Base-by-base conservation (phyloP, 805 yeast species). In the Starmerella floricola region DNA sequence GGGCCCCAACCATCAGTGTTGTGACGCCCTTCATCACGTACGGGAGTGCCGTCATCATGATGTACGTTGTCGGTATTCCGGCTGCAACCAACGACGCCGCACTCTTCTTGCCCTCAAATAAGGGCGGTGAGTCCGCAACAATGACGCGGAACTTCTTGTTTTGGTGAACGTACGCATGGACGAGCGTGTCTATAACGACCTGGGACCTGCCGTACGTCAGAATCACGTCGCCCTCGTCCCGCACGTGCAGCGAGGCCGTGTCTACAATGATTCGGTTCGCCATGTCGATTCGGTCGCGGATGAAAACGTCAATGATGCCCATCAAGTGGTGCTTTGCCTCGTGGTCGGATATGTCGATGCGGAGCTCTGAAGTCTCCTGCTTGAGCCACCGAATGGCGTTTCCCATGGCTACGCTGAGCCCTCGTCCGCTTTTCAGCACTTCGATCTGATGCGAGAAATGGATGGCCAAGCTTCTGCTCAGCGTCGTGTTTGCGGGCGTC, bases 371-470 rank as follows among this genome's bases (percentile, higher is more conserved):
- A 42, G 91, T 88, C 59, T 83, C 88, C 65, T 88, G 97, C 57
- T 91, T 91, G 49, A 91, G 70, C 95, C 96, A 87, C 55, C 98
- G 75, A 51, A 91, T 91, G 2, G 96, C 88, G 64, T 87, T 91
- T 41, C 98, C 98, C 98, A 91, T 91, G 1, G 95, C 74, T 2
- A 87, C 82, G 42, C 91, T 77, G 37, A 91, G 68, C 1, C 97
- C 96, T 49, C 98, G 74, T 3, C 95, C 87, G 8, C 84, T 76
- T 55, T 84, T 88, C 53, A 91, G 67, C 52, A 81, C 84, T 59
- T 88, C 98, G 50, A 91, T 91, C 63, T 91, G 98, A 56, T 81
- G 84, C 10, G 94, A 78, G 45, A 91, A 68, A 60, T 86, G 88
- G 26, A 79, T 77, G 0, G 95, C 85, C 55, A 91, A 70, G 62